Conservation (phyloP, 1,139 yeast genomes). For the Hyphopichia buzzinii region DNA sequence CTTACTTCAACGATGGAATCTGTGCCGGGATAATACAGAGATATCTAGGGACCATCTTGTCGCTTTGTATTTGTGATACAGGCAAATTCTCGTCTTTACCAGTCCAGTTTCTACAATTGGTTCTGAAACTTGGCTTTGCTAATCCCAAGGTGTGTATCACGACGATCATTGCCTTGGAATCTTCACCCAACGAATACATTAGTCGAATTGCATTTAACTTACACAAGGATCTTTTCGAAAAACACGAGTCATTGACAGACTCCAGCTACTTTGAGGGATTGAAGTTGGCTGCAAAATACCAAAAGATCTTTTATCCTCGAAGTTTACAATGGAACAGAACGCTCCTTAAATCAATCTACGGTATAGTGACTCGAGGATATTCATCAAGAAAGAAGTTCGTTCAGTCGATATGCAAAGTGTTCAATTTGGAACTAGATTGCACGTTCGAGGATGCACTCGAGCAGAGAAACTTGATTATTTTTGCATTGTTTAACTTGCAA, state of each 20-base stretch:
- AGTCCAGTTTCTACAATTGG: slow-evolving; percentile 51
- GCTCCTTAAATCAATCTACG: slow-evolving; percentile 13
- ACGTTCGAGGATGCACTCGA: slow-evolving; percentile 12
- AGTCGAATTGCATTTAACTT: slow-evolving; percentile 49
- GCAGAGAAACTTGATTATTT: slow-evolving; percentile 31
- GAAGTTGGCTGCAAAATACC: slow-evolving; percentile 50
- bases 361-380: slow-evolving; percentile 40
- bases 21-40: slow-evolving; percentile 72
- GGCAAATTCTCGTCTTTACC: slow-evolving; percentile 45
- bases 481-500: slow-evolving; percentile 36
- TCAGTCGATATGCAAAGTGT: slow-evolving; percentile 23
- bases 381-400: slow-evolving; percentile 48
- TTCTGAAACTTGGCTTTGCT: slow-evolving; percentile 64
- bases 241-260: slow-evolving; percentile 70
- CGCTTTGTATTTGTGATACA: slow-evolving; percentile 47
- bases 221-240: slow-evolving; percentile 56
- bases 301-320: slow-evolving; percentile 21
- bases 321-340: background rate
- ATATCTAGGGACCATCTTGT: slow-evolving; percentile 48
- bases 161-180: slow-evolving; percentile 66
- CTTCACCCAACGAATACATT: slow-evolving; percentile 47
- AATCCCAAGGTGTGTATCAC: slow-evolving; percentile 72
- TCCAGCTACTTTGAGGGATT: slow-evolving; percentile 64
- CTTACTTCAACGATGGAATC: slow-evolving; percentile 61
- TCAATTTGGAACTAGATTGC: slow-evolving; percentile 16